These are phyloP conservation scores for Xerocomus tenax DNA, from an alignment of 1,284 basidiomycete genomes.

Conservation along the genomic window DNA sequence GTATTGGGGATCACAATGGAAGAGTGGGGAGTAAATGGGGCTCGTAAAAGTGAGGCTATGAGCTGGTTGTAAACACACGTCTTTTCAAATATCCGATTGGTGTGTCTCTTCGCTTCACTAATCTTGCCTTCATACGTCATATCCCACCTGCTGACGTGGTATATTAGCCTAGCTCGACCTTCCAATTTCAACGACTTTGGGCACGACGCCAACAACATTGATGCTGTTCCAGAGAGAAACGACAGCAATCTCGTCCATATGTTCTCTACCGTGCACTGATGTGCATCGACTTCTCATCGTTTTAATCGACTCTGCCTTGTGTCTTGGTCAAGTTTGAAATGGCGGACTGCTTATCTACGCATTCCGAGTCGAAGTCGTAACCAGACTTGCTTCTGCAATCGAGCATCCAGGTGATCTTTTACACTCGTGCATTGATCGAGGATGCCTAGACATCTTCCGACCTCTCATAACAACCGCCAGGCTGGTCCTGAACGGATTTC, in stretches of 20 bases:
- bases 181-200: background rate
- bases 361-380: background rate
- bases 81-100: background rate
- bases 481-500: conserved; percentile 19
- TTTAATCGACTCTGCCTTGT: conserved; percentile 3
- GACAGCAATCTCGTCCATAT: background rate
- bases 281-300: background rate
- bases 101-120: background rate
- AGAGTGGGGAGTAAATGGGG: conserved; percentile 23
- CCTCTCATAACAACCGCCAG: conserved; percentile 10
- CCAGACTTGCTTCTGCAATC: conserved; percentile 1
- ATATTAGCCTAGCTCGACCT: background rate
- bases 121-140: background rate
- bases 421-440: conserved; percentile 7
- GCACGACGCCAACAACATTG: background rate
- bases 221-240: background rate
- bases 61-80: too few relatives aligned
- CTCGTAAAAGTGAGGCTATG: background rate
- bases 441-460: conserved; percentile 17
- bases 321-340: conserved; percentile 21
- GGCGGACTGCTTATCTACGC: conserved; percentile 13
- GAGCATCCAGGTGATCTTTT: conserved; percentile 17
- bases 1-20: conserved; percentile 30
- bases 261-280: background rate
- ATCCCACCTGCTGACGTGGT: background rate